Percentiles rank a stretch among this genome's conserved stretches.
phyloP scores from a whole-genome alignment of 2,329 filamentous ascomycete genomes.

The Dendrostoma leiphaemia region DNA sequence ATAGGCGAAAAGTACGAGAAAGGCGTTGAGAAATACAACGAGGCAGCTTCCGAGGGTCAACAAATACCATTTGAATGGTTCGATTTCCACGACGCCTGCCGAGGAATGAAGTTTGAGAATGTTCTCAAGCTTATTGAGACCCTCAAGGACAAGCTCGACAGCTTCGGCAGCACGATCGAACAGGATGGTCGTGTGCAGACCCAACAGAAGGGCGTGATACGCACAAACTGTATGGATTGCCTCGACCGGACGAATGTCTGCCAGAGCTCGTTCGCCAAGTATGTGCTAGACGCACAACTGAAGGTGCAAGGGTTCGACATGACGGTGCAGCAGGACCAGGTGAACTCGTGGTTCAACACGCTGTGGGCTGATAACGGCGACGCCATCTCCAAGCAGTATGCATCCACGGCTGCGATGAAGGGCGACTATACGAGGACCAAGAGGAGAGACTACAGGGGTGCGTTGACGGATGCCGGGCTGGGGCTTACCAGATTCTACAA shows the following conservation, averaged over 20 bases:
- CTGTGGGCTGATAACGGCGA: constrained; percentile 98
- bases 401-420: constrained; percentile 92
- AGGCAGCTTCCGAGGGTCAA: constrained; percentile 47
- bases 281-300: constrained; percentile 78
- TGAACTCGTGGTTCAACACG: constrained; percentile 90
- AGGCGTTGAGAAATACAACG: constrained; percentile 65
- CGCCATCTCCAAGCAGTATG: constrained; percentile 92
- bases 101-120: constrained; percentile 98
- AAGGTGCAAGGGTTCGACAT: constrained; percentile 74
- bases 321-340: constrained; percentile 71
- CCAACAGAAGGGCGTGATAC: constrained; percentile 72
- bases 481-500: constrained; percentile 76
- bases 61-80: constrained; percentile 86
- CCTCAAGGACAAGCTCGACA: constrained; percentile 65
- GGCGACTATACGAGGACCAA: constrained; percentile 92
- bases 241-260: constrained; percentile 94
- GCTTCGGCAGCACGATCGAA: constrained; percentile 68
- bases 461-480: constrained; percentile 85
- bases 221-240: constrained; percentile 99
- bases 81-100: constrained; percentile 89
- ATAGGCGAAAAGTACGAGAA: constrained; percentile 77
- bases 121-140: constrained; percentile 75
- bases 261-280: constrained; percentile 84
- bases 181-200: constrained; percentile 39
- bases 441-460: constrained; percentile 87